These are phyloP conservation scores for Gryganskiella cystojenkinii DNA, from an alignment of 192 early-diverging fungal species.

Conservation along the genomic window DNA sequence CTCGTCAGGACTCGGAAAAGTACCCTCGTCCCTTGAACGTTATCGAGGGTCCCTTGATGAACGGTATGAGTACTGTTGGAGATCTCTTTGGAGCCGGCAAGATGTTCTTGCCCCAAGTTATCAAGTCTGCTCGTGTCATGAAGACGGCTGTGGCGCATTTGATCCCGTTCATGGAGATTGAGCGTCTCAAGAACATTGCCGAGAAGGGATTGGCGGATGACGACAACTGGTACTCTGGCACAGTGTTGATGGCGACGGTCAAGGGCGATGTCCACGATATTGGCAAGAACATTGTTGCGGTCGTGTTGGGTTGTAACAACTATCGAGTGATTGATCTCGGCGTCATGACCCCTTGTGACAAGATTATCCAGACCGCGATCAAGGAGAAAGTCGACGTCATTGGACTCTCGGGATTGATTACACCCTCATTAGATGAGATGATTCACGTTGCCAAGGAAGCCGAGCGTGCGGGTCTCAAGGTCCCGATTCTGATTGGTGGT, in stretches of 20 bases:
- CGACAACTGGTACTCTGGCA: slow-evolving; percentile 87
- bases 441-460: slow-evolving; percentile 95
- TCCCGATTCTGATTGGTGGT: slow-evolving; percentile 93
- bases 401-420: slow-evolving; percentile 95
- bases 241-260: slow-evolving; percentile 93
- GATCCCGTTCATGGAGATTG: slow-evolving; percentile 94
- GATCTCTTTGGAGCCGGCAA: slow-evolving; percentile 94
- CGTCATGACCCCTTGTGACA: slow-evolving; percentile 95
- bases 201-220: slow-evolving; percentile 61
- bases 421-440: slow-evolving; percentile 97
- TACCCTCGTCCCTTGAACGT: slow-evolving; percentile 94
- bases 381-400: slow-evolving; percentile 92
- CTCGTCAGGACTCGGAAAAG: slow-evolving; percentile 73
- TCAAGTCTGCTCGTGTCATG: slow-evolving; percentile 97
- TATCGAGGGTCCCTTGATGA: slow-evolving; percentile 97
- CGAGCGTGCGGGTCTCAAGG: slow-evolving; percentile 83
- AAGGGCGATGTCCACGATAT: slow-evolving; percentile 99
- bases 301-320: slow-evolving; percentile 98
- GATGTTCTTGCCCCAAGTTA: slow-evolving; percentile 99
- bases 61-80: slow-evolving; percentile 93
- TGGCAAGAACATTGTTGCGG: slow-evolving; percentile 98
- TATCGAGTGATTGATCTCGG: slow-evolving; percentile 95
- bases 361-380: slow-evolving; percentile 90
- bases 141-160: slow-evolving; percentile 97
- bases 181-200: slow-evolving; percentile 80